These are phyloP conservation scores for Lasiosphaeria ovina DNA, from an alignment of 495 filamentous ascomycete genomes.

Conservation along the genomic window DNA sequence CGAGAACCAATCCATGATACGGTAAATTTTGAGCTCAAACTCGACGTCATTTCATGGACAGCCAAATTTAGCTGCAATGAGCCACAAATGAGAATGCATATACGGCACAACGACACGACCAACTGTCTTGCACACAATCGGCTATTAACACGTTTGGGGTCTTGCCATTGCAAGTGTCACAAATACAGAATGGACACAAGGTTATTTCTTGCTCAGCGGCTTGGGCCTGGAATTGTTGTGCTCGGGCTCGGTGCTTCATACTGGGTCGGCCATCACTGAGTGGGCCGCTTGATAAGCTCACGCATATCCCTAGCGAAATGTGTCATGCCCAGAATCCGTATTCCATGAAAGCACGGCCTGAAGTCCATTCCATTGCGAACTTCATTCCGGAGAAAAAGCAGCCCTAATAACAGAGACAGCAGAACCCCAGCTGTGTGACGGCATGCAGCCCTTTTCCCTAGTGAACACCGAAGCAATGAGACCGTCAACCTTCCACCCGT, in stretches of 20 bases:
- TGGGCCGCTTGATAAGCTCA: background rate
- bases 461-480: slow-evolving; percentile 54
- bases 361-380: slow-evolving; percentile 40
- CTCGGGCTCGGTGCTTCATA: background rate
- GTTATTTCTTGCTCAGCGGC: background rate
- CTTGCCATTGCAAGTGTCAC: background rate
- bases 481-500: slow-evolving; percentile 34
- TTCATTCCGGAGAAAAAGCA: slow-evolving; percentile 45
- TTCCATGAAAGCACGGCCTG: slow-evolving; percentile 24
- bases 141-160: too few species aligned
- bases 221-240: background rate
- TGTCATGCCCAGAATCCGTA: slow-evolving; percentile 3
- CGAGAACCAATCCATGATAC: too few species aligned
- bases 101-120: too few species aligned
- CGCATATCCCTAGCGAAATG: background rate
- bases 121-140: too few species aligned
- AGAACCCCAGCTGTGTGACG: slow-evolving; percentile 40
- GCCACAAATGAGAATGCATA: too few species aligned
- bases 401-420: slow-evolving; percentile 46
- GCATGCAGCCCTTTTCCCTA: slow-evolving; percentile 49
- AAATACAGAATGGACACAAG: background rate
- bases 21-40: too few species aligned
- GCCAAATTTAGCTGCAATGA: too few species aligned
- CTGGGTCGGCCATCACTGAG: background rate
- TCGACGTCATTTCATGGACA: too few species aligned